Conservation (phyloP, 163 green algal genomes). For the Coccomyxa subellipsoidea region DNA sequence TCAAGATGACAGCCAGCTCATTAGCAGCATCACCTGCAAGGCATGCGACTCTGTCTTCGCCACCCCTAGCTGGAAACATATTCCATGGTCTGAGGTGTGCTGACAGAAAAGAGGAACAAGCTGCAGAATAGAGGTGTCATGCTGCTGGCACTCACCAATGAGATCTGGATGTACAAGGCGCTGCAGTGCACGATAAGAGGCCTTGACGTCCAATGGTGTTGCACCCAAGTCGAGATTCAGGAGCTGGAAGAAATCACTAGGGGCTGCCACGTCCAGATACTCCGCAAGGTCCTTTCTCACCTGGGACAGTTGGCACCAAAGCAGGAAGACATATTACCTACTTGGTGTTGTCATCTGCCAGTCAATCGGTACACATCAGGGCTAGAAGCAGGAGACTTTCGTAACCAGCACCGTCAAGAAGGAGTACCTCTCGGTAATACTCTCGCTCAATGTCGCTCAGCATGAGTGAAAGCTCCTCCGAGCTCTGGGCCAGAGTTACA, state of each 20-base stretch:
- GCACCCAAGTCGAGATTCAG: slow-evolving; percentile 31
- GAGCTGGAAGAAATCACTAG: slow-evolving; percentile 39
- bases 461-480: background rate
- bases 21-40: slow-evolving; percentile 24
- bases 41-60: background rate
- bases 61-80: too few species aligned
- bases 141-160: too few species aligned
- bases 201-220: slow-evolving; percentile 17
- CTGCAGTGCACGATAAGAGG: slow-evolving; percentile 28
- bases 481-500: background rate
- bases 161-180: slow-evolving; percentile 40
- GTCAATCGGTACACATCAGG: too few species aligned
- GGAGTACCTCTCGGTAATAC: slow-evolving; percentile 25
- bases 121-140: too few species aligned
- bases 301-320: background rate
- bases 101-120: background rate
- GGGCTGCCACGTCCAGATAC: slow-evolving; percentile 6
- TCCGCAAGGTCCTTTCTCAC: background rate
- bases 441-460: slow-evolving; percentile 18
- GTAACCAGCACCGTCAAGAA: too few species aligned
- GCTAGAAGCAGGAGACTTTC: background rate
- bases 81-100: too few species aligned
- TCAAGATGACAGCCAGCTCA: slow-evolving; percentile 33
- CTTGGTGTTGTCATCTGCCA: too few species aligned
- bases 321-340: too few species aligned